A percentile compares a stretch with the other conserved stretches of the same genome.
phyloP scores from a whole-genome alignment of 2,329 filamentous ascomycete genomes.

The Alternaria ventricosa region DNA sequence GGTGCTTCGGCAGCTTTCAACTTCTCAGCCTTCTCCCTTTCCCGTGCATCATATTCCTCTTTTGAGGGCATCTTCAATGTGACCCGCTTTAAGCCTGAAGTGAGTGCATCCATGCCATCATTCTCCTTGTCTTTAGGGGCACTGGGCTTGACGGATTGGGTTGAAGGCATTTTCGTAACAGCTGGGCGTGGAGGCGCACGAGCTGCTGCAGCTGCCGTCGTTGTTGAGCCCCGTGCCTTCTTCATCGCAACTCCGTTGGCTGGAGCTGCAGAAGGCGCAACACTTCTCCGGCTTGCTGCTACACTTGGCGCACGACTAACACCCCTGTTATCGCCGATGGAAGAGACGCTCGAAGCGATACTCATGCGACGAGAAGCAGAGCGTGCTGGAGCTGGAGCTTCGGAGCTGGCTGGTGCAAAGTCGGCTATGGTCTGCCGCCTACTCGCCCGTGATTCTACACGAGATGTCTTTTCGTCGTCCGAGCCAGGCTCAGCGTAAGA shows the following conservation, averaged over 20 bases:
- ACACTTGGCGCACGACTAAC: slow-evolving; percentile 45
- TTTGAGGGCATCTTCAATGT: slow-evolving; percentile 65
- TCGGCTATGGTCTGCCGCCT: slow-evolving; percentile 52
- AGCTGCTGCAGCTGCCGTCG: slow-evolving; percentile 45
- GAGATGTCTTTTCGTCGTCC: slow-evolving; percentile 40
- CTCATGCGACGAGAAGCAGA: slow-evolving; percentile 51
- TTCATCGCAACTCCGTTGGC: slow-evolving; percentile 59
- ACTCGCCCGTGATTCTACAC: slow-evolving; percentile 33
- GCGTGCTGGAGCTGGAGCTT: slow-evolving; percentile 29
- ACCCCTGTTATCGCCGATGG: slow-evolving; percentile 41
- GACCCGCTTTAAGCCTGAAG: slow-evolving; percentile 62
- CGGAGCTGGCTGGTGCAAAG: slow-evolving; percentile 33
- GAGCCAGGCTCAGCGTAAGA: slow-evolving; percentile 61
- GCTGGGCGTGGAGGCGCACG: slow-evolving; percentile 46
- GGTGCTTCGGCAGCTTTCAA: slow-evolving; percentile 45
- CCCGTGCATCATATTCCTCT: slow-evolving; percentile 63
- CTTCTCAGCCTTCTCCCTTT: slow-evolving; percentile 54
- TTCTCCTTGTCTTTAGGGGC: slow-evolving; percentile 35
- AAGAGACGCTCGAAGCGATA: slow-evolving; percentile 53
- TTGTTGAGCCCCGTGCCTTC: slow-evolving; percentile 62
- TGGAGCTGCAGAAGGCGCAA: slow-evolving; percentile 25
- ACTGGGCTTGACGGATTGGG: slow-evolving; percentile 35
- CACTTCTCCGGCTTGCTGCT: slow-evolving; percentile 48
- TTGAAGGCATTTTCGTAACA: slow-evolving; percentile 51
- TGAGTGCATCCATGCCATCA: slow-evolving; percentile 56